phyloP scores from a whole-genome alignment of 1,284 basidiomycete species.

The Puccinia sorghi region DNA sequence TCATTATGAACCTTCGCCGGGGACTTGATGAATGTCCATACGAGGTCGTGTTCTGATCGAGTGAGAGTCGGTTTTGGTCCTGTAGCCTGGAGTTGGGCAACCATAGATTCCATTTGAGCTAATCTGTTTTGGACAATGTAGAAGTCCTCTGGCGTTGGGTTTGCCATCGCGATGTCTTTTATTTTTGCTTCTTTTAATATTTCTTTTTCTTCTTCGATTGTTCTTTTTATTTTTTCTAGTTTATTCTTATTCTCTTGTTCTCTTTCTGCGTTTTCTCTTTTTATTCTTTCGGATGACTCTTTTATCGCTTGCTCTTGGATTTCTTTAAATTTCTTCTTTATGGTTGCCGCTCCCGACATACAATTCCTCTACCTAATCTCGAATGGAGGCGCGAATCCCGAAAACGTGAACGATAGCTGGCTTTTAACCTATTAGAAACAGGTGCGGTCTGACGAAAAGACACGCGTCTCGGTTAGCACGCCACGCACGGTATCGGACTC shows the following conservation, averaged over 20 bases:
- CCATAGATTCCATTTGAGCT: not conserved
- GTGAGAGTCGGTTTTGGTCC: not conserved
- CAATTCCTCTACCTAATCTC: too few species aligned
- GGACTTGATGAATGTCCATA: too few species aligned
- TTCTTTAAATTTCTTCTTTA: too few species aligned
- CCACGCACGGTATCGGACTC: too few species aligned
- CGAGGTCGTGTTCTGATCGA: not conserved
- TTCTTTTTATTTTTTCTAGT: not conserved
- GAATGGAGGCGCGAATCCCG: too few species aligned
- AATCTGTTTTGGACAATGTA: not conserved
- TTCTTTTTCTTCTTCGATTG: not conserved
- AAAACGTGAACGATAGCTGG: not conserved
- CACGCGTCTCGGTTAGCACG: too few species aligned
- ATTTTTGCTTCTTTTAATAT: not conserved
- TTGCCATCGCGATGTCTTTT: not conserved
- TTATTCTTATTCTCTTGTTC: not conserved
- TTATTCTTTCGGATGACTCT: not conserved
- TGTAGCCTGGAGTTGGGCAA: not conserved
- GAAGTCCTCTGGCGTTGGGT: too few species aligned
- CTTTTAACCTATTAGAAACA: slow-evolving; percentile 12
- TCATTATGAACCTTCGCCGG: not conserved
- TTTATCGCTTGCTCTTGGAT: too few species aligned
- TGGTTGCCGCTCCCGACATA: too few species aligned
- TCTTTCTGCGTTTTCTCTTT: not conserved
- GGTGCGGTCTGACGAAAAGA: too few species aligned